Evolutionary conservation across 129 eudicot genomes (phyloP), one percentile per base, ranked within the genome.

Genomic region (Flaveria sonorensis): DNA sequence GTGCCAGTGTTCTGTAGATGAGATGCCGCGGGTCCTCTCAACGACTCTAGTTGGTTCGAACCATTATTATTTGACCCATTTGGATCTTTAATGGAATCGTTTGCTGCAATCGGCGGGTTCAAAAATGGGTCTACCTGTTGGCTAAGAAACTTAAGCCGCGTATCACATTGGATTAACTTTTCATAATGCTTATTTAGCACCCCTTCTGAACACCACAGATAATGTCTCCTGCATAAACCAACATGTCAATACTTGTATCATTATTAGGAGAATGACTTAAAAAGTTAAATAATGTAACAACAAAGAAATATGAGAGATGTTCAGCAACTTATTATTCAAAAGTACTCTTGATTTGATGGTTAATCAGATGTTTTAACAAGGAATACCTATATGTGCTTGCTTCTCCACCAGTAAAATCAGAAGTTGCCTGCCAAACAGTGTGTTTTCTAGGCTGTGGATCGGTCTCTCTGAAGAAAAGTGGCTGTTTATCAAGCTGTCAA

Each of bases 401-500:
- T 55, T 89, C 85, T 40, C 96, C 96, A 70, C 76, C 67, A 16
- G 98, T 94, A 67, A 94, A 94, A 86, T 94, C 98, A 42, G 85
- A 16, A 56, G 87, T 81, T 72, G 84, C 83, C 79, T 86, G 92
- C 98, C 98, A 94, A 63, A 86, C 46, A 0, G 98, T 91, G 64
- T 94, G 98, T 62, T 94, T 94, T 77, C 89, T 86, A 73, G 98
- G 98, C 72, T 87, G 93, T 7, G 98, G 97, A 86, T 91, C 71
- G 19, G 87, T 87, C 88, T 91, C 97, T 72, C 81, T 73, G 68
- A 86, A 93, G 85, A 87, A 91, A 12, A 84, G 82, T 11, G 98
- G 98, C 51, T 45, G 87, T 60, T 78, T 87, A 40, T 83, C 80
- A 51, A 93, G 87, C 98, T 93, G 87, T 76, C 1, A 51, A 79